Evolutionary conservation across 768 basidiomycete genomes (phyloP).

Genomic region (Naganishia randhawae): DNA sequence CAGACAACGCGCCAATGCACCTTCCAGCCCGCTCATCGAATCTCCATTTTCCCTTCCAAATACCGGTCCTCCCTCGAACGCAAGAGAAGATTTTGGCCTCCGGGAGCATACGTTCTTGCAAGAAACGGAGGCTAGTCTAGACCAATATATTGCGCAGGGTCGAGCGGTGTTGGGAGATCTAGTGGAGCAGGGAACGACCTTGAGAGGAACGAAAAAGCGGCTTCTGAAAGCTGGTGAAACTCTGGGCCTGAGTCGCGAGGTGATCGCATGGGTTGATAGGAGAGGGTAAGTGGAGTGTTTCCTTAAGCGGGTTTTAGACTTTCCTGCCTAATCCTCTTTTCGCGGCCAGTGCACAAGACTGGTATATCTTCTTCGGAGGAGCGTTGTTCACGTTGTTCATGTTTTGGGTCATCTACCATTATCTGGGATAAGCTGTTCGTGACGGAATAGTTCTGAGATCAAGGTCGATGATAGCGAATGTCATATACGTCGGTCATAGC

Average conservation of each 20-base stretch:
- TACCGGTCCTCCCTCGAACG: conserved; percentile 56
- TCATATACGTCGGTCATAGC: neutral
- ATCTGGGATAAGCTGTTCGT: conserved; percentile 59
- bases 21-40: conserved; percentile 62
- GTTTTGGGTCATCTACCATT: conserved; percentile 89
- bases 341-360: conserved; percentile 77
- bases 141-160: conserved; percentile 89
- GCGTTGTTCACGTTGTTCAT: conserved; percentile 83
- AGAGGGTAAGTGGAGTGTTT: conserved; percentile 63
- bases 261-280: conserved; percentile 95
- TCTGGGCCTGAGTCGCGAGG: conserved; percentile 83
- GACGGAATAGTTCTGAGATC: neutral
- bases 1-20: conserved; percentile 33
- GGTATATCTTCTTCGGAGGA: conserved; percentile 85
- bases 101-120: conserved; percentile 85
- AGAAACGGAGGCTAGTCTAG: conserved; percentile 72
- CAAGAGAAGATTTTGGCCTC: conserved; percentile 73
- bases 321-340: neutral
- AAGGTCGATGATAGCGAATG: neutral
- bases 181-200: conserved; percentile 82
- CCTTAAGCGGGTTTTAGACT: neutral
- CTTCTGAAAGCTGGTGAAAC: conserved; percentile 89
- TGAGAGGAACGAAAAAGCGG: conserved; percentile 83
- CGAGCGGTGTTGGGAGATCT: conserved; percentile 85
- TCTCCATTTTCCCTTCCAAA: conserved; percentile 68